Base-by-base conservation (phyloP, 1,139 yeast genomes). In the Diutina siamensis region DNA sequence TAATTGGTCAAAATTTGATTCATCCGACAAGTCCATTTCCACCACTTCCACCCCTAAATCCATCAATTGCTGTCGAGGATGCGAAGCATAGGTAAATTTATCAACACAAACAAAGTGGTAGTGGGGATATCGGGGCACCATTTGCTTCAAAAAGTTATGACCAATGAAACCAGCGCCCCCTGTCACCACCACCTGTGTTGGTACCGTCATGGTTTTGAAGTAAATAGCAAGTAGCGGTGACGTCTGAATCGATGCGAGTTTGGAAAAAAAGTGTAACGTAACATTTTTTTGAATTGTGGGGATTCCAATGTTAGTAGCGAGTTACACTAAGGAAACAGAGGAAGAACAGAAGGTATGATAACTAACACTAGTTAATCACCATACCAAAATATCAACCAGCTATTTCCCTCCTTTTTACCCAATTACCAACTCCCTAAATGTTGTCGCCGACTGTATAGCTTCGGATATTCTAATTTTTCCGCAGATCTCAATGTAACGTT, bases 111-210 rank as follows among this genome's bases (percentile, higher is more conserved):
- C 57, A 45, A 77, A 68, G 15, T 55, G 57, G 51, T 62, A 63
- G 22, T 57, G 50, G 1, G 77, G 75, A 52, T 72, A 66, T 19
- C 57, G 58, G 2, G 49, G 42, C 1, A 71, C 69, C 46, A 72
- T 56, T 48, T 60, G 59, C n/a, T 67, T 61, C 18, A 74, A 62
- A 48, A 73, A 62, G 62, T 76, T 68, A 1, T 77, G 71, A 1
- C 80, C 81, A 13, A 77, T 72, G 52, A 77, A 77, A 1, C 83
- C 83, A 5, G 78, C 78, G 1, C 80, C 82, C 1, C 83, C 82
- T 3, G 81, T 69, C 2, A 77, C 71, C 21, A 76, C 58, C 18
- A 75, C 61, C 47, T 56, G 50, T 33, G 5, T 25, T 5, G 28
- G 5, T 7, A 10, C 57, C 12, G 34, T 31, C 34, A 31, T 31